Evolutionary conservation across 1,284 basidiomycete species (phyloP), one percentile per base, ranked within the genome.

Genomic region (Veloboletus limbatus): DNA sequence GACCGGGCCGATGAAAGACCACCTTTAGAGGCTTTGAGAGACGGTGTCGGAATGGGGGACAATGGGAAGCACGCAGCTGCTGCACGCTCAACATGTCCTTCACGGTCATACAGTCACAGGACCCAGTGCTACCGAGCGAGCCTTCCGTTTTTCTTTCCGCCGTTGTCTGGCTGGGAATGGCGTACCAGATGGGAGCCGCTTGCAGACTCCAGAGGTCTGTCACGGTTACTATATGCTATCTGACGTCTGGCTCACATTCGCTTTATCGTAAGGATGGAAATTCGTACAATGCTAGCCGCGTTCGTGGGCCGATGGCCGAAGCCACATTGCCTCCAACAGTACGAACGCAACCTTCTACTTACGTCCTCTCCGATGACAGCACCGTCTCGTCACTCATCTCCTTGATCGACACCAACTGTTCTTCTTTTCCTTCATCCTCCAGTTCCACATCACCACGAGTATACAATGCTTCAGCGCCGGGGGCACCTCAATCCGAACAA

Each of bases 261-360:
- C n/a, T n/a, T n/a, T n/a, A n/a, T n/a, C 24, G 48, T 6, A 48
- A 83, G 82, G 86, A 81, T 52, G 84, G 81, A 41, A 53, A 62
- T 17, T 57, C 75, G 6, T 63, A 66, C 45, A 85, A 81, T 56
- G 65, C 70, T 0, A 76, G 70, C 43, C 75, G 84, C 13, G 78
- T 82, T 1, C 84, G 84, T 2, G 84, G 83, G 0, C 56, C 70
- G 1, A 70, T 81, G 63, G 63, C 67, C 30, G 69, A 74, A 30
- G 78, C 78, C 1, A 65, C 69, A 1, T 82, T 60, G 47, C 61
- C 2, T 80, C 80, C 1, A 69, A 52, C 16, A 54, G 30, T 7
- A 45, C 53, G 1, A 46, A 58, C 27, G 65, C 68, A 7, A 65
- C 75, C 1, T 82, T 81, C 58, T 73, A n/a, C n/a, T n/a, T n/a